Evolutionary conservation across 2,329 filamentous ascomycete species (phyloP).

Genomic region (Sporothrix mexicana): DNA sequence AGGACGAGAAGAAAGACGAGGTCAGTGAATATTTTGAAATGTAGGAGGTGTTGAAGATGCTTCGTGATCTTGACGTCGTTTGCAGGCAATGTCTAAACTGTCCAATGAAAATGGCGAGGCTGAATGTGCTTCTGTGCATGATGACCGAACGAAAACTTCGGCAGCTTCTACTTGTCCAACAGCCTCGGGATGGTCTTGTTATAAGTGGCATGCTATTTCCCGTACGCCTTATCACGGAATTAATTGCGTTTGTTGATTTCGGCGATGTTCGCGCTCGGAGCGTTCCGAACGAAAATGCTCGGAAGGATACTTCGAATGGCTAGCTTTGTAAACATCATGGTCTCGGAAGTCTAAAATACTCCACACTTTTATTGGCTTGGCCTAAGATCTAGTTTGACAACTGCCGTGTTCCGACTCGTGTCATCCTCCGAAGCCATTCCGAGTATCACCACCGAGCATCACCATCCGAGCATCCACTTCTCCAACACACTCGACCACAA

Average conservation of each 20-base stretch:
- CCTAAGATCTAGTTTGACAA: background rate
- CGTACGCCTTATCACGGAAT: no score
- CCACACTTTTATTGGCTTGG: background rate
- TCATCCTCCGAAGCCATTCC: background rate
- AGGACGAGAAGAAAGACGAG: background rate
- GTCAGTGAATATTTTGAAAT: background rate
- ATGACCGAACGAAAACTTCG: background rate
- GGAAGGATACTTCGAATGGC: no score
- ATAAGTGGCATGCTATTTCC: background rate
- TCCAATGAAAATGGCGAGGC: background rate
- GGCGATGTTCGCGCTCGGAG: background rate
- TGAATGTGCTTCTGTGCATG: background rate
- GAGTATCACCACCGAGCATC: background rate
- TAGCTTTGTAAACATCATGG: no score
- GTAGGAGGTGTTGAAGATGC: background rate
- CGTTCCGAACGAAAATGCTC: background rate
- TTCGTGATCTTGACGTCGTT: background rate
- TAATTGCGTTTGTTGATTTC: background rate
- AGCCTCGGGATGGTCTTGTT: conserved; percentile 6
- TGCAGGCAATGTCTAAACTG: background rate
- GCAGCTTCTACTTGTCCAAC: background rate
- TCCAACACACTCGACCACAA: background rate
- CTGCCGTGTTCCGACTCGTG: background rate
- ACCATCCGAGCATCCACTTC: background rate
- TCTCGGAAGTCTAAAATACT: background rate